Base-by-base conservation (phyloP, 352 stramenopile species). In the Albugo laibachii region DNA sequence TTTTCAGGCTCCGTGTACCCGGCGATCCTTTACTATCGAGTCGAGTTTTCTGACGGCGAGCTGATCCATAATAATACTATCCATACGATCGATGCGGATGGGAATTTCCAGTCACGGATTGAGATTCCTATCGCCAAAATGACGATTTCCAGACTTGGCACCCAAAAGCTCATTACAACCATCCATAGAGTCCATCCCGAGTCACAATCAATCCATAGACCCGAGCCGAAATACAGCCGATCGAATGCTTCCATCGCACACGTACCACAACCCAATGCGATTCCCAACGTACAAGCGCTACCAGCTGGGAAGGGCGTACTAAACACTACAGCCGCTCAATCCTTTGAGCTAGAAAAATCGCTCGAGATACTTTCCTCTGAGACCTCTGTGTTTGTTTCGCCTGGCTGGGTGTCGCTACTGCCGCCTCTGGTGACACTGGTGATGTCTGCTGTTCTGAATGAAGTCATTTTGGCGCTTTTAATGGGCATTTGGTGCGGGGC, bases 401-500 rank as follows among this genome's bases (percentile, higher is more conserved):
- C 71, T 24, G 76, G 73, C 1, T 88, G 69, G 66, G 51, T 88
- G 36, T 85, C 72, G 37, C 43, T 88, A 45, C 46, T 88, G 19
- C 76, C 76, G 27, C 76, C 76, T 24, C 16, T 83, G 13, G 70
- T 88, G 46, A 88, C 76, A 38, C 55, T 88, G n/a, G 39, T 79
- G 27, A 67, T 85, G 55, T 86, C 73, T 44, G 73, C 71, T 24
- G 50, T 69, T 49, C 52, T 85, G 35, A 74, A 68, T 13, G 70
- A 93, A 53, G 82, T 94, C 42, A 64, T 86, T 10, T 61, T 89
- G 18, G 71, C 77, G 11, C 58, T 94, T 19, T 65, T 93, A 37
- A 63, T 70, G 5, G 82, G 82, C 20, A 82, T 94, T 53, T 94
- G 81, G 80, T 78, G 77, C 41, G 82, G 82, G 37, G 75, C 80